phyloP scores from a whole-genome alignment of 805 yeast genomes.

The Komagataella phaffii region DNA sequence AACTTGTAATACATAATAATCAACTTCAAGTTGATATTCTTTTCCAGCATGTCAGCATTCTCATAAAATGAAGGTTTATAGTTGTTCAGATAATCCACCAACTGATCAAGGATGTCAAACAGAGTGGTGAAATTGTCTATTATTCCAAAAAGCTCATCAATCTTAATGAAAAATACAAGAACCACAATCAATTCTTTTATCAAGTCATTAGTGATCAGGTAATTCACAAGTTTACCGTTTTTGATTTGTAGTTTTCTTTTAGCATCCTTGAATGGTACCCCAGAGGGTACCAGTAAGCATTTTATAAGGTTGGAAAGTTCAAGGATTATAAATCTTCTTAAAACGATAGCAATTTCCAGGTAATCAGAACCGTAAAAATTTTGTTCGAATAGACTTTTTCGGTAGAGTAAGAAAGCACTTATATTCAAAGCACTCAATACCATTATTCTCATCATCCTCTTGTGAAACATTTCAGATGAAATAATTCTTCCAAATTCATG shows the following conservation, averaged over 20 bases:
- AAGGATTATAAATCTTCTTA: neutral
- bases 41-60: slow-evolving; percentile 4
- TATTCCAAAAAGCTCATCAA: slow-evolving; percentile 1
- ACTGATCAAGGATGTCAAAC: slow-evolving; percentile 16
- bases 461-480: slow-evolving; percentile 8
- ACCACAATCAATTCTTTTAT: neutral
- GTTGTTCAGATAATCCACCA: slow-evolving; percentile 13
- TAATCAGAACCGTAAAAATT: neutral
- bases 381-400: neutral
- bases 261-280: neutral
- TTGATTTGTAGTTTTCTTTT: neutral
- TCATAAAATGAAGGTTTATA: slow-evolving; percentile 8
- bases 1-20: slow-evolving; percentile 18
- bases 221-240: neutral
- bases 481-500: slow-evolving; percentile 1
- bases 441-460: slow-evolving; percentile 12
- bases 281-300: neutral
- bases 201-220: neutral
- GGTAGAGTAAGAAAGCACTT: slow-evolving; percentile 7
- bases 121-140: slow-evolving; percentile 12
- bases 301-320: neutral
- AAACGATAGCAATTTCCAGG: neutral
- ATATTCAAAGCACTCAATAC: slow-evolving; percentile 13
- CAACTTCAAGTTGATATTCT: slow-evolving; percentile 10
- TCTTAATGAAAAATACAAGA: neutral